Base-by-base conservation (phyloP, 257 asterid species). In the Lavandula angustifolia region DNA sequence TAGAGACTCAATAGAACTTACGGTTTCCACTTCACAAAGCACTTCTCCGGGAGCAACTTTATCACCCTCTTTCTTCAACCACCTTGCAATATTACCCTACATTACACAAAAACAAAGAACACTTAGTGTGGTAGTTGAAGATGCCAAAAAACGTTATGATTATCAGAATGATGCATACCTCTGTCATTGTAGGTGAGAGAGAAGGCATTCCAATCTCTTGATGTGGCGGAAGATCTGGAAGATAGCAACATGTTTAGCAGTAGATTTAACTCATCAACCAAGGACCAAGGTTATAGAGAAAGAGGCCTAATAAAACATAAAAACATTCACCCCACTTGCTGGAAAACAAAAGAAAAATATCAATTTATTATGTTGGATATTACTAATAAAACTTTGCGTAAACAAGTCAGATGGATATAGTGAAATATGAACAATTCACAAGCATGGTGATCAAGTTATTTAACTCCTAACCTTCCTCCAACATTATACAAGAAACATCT, bases 21-120 rank as follows among this genome's bases (percentile, higher is more conserved):
- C 99, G n/a, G 99, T 94, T 85, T 94, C 99, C 78, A 94, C 99
- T 90, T 94, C 99, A 76, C 99, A 94, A 41, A 94, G 95, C 33
- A 94, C 99, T 87, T 94, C 99, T 54, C 99, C 99, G 14, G 96
- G 80, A 57, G 96, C 73, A 73, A 94, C 68, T 80, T 87, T 83
- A 53, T 94, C 99, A 13, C 99, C 98, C 88, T 94, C 99, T 82
- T 94, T 94, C 91, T 94, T 94, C 82, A 94, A 69, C 99, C 99
- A 94, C 76, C 91, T 85, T 14, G 89, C 99, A 79, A 94, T 87
- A 75, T 90, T 94, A 57, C 99, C 99, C 99, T 94, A 78, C 62
- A 80, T 66, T 56, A 62, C 43, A 66, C 18, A 52, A 67, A 65
- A 75, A 61, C 34, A 29, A 60, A 53, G 53, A 56, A 51, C 14